phyloP scores from a whole-genome alignment of 805 yeast species.

The Candida mattraensis region DNA sequence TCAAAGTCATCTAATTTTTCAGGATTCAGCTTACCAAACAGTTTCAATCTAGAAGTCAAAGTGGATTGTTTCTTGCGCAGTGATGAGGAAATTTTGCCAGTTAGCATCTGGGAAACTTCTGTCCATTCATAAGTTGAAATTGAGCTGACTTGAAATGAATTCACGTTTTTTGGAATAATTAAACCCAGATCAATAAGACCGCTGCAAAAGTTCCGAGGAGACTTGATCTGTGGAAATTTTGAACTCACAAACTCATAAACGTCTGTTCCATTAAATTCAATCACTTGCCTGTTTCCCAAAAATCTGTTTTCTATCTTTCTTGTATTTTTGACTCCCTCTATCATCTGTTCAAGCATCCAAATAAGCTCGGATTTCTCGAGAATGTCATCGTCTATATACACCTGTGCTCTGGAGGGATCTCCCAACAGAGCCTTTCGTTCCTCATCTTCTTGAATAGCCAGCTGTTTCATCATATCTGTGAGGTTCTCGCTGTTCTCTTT shows the following conservation, averaged over 20 bases:
- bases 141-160: slow-evolving; percentile 17
- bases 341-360: slow-evolving; percentile 4
- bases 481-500: slow-evolving; percentile 9
- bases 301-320: slow-evolving; percentile 4
- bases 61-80: slow-evolving; percentile 2
- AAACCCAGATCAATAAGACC: slow-evolving; percentile 16
- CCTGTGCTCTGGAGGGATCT: slow-evolving; percentile 16
- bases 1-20: slow-evolving; percentile 4
- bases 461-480: not conserved
- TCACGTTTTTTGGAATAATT: slow-evolving; percentile 17
- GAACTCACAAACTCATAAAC: slow-evolving; percentile 7
- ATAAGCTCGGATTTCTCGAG: slow-evolving; percentile 10
- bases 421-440: slow-evolving; percentile 15
- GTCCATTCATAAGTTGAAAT: slow-evolving; percentile 21
- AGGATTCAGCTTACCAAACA: slow-evolving; percentile 5
- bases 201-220: slow-evolving; percentile 11
- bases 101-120: slow-evolving; percentile 9
- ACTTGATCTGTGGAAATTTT: slow-evolving; percentile 1
- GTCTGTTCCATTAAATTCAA: slow-evolving; percentile 18
- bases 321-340: slow-evolving; percentile 7
- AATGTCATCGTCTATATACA: slow-evolving; percentile 11
- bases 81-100: slow-evolving; percentile 9
- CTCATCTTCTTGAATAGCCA: slow-evolving; percentile 4
- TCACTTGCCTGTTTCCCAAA: slow-evolving; percentile 7
- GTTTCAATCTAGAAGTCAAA: slow-evolving; percentile 5